Evolutionary conservation across 805 yeast species (phyloP).

Genomic region (Yarrowia sp.): DNA sequence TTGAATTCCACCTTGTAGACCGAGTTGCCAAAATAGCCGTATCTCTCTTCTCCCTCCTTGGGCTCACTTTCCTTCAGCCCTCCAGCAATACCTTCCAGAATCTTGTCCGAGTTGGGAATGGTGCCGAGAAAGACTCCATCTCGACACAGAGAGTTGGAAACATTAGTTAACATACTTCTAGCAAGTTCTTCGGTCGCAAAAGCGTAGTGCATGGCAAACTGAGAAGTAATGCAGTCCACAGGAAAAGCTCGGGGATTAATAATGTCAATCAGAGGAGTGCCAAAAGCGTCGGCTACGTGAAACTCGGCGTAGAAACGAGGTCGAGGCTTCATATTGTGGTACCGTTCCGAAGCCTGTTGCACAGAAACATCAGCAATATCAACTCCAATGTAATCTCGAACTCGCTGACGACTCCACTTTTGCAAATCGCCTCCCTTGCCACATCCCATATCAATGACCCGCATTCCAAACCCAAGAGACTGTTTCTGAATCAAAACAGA

Average conservation of each 20-base stretch:
- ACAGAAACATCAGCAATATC: slow-evolving; percentile 90
- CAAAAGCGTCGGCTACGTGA: slow-evolving; percentile 90
- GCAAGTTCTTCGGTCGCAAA: slow-evolving; percentile 82
- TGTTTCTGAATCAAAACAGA: slow-evolving; percentile 75
- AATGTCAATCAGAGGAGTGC: slow-evolving; percentile 61
- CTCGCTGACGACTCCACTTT: slow-evolving; percentile 75
- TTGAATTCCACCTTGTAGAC: slow-evolving; percentile 79
- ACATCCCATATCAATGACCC: slow-evolving; percentile 84
- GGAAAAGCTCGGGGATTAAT: slow-evolving; percentile 75
- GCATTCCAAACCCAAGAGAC: slow-evolving; percentile 46
- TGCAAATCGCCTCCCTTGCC: slow-evolving; percentile 98
- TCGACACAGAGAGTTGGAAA: slow-evolving; percentile 65
- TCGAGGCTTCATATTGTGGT: slow-evolving; percentile 50
- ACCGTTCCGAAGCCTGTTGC: slow-evolving; percentile 77
- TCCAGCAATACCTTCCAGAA: slow-evolving; percentile 49
- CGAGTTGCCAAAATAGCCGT: slow-evolving; percentile 67
- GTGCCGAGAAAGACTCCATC: slow-evolving; percentile 95
- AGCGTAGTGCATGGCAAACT: slow-evolving; percentile 93
- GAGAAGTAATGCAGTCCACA: slow-evolving; percentile 83
- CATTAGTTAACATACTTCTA: slow-evolving; percentile 65
- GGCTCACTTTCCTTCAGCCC: slow-evolving; percentile 45
- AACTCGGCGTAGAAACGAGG: slow-evolving; percentile 71
- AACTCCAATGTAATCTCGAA: slow-evolving; percentile 79
- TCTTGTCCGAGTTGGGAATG: slow-evolving; percentile 85
- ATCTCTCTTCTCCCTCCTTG: slow-evolving; percentile 48